phyloP scores from a whole-genome alignment of 805 yeast genomes.

The Kodamaea jinghongensis region DNA sequence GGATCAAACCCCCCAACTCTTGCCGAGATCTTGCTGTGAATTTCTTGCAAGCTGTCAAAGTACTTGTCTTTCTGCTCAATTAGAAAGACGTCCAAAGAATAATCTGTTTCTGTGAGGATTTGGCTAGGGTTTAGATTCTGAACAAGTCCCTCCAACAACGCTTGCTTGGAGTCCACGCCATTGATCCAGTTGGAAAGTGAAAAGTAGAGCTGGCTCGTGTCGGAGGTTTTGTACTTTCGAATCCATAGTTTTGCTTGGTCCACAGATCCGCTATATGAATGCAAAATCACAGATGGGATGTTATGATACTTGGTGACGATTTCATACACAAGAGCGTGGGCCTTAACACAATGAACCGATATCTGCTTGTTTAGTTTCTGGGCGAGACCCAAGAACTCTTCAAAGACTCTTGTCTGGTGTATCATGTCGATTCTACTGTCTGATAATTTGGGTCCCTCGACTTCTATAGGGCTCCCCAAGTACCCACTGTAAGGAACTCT shows the following conservation, averaged over 20 bases:
- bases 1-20: slow-evolving; percentile 2
- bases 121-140: slow-evolving; percentile 18
- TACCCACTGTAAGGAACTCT: slow-evolving; percentile 62
- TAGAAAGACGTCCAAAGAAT: slow-evolving; percentile 26
- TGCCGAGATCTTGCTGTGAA: slow-evolving; percentile 9
- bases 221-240: slow-evolving; percentile 21
- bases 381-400: slow-evolving; percentile 55
- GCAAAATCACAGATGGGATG: slow-evolving; percentile 56
- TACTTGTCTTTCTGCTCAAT: slow-evolving; percentile 16
- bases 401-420: slow-evolving; percentile 64
- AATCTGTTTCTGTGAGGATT: slow-evolving; percentile 37
- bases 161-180: slow-evolving; percentile 29
- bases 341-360: slow-evolving; percentile 83
- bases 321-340: slow-evolving; percentile 62
- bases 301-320: slow-evolving; percentile 22
- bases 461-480: slow-evolving; percentile 35
- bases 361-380: slow-evolving; percentile 45
- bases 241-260: slow-evolving; percentile 61
- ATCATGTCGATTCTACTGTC: slow-evolving; percentile 53
- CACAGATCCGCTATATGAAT: slow-evolving; percentile 80
- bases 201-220: slow-evolving; percentile 38
- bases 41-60: slow-evolving; percentile 20
- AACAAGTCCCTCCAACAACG: slow-evolving; percentile 19
- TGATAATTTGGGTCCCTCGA: slow-evolving; percentile 29
- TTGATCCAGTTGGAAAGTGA: slow-evolving; percentile 56